Evolutionary conservation across 371 early-diverging fungal genomes (phyloP).

Genomic region (Circinella umbellata): DNA sequence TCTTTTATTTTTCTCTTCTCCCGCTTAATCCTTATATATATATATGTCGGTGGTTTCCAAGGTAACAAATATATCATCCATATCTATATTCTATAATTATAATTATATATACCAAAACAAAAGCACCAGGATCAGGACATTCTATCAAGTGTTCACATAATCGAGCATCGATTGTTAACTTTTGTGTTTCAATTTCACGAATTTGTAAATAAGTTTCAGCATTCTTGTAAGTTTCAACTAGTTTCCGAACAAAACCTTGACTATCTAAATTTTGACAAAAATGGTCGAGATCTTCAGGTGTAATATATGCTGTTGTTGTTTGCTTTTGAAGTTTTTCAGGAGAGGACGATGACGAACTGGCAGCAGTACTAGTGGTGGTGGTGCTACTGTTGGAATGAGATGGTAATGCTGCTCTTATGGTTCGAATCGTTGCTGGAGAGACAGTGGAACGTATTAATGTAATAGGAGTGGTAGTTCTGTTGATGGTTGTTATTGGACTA

Average conservation of each 20-base stretch:
- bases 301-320: constrained; percentile 25
- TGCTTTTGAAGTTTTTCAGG: not conserved
- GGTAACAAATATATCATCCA: too few relatives aligned
- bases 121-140: constrained; percentile 35
- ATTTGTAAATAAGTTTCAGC: constrained; percentile 35
- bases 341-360: too few relatives aligned
- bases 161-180: constrained; percentile 27
- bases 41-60: too few relatives aligned
- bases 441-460: constrained; percentile 2
- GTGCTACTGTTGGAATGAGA: too few relatives aligned
- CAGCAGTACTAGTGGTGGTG: too few relatives aligned
- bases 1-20: too few relatives aligned
- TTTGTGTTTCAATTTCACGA: constrained; percentile 39
- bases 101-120: constrained; percentile 33
- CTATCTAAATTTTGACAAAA: constrained; percentile 33
- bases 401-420: constrained; percentile 13
- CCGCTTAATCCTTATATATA: too few relatives aligned
- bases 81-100: not conserved
- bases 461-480: too few relatives aligned
- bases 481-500: too few relatives aligned
- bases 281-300: constrained; percentile 24
- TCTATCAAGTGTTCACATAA: constrained; percentile 29
- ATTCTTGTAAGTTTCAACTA: constrained; percentile 38
- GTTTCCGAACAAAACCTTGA: constrained; percentile 18
- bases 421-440: constrained; percentile 13